phyloP scores from a whole-genome alignment of 2,329 filamentous ascomycete genomes.

The Clonostachys rosea region DNA sequence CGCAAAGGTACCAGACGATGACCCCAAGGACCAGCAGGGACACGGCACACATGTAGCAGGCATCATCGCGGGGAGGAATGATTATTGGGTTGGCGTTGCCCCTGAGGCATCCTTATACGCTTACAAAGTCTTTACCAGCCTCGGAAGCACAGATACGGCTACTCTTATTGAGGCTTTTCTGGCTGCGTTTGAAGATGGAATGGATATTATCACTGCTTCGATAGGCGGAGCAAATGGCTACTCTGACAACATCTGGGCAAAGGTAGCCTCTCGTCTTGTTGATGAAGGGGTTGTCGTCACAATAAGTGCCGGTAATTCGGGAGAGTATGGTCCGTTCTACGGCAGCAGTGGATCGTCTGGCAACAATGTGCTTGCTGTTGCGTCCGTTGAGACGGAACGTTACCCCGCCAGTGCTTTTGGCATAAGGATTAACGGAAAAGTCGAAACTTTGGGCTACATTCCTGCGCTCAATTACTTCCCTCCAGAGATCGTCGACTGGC shows the following conservation, averaged over 20 bases:
- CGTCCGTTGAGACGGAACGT: slow-evolving; percentile 27
- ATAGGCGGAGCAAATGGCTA: slow-evolving; percentile 21
- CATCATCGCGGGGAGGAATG: slow-evolving; percentile 18
- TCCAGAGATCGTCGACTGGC: slow-evolving; percentile 24
- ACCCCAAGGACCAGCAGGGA: slow-evolving; percentile 15
- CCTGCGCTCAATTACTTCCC: slow-evolving; percentile 25
- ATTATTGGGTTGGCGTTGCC: slow-evolving; percentile 17
- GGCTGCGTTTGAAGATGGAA: slow-evolving; percentile 15
- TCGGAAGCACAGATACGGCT: slow-evolving; percentile 13
- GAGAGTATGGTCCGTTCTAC: slow-evolving; percentile 32
- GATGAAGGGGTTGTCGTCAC: slow-evolving; percentile 31
- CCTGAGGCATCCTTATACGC: slow-evolving; percentile 16
- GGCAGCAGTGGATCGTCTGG: slow-evolving; percentile 29
- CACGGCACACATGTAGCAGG: slow-evolving; percentile 21
- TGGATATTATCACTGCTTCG: slow-evolving; percentile 26
- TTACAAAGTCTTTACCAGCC: slow-evolving; percentile 16
- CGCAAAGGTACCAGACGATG: slow-evolving; percentile 10
- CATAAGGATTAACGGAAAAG: slow-evolving; percentile 17
- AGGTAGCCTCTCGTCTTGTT: slow-evolving; percentile 20
- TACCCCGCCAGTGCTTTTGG: slow-evolving; percentile 17
- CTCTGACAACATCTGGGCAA: slow-evolving; percentile 20
- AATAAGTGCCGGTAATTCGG: slow-evolving; percentile 37
- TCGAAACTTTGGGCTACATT: slow-evolving; percentile 20
- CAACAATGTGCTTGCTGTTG: slow-evolving; percentile 33
- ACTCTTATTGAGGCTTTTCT: slow-evolving; percentile 27